phyloP scores from a whole-genome alignment of 2,329 filamentous ascomycete species.

The Magnaporthiopsis poae region DNA sequence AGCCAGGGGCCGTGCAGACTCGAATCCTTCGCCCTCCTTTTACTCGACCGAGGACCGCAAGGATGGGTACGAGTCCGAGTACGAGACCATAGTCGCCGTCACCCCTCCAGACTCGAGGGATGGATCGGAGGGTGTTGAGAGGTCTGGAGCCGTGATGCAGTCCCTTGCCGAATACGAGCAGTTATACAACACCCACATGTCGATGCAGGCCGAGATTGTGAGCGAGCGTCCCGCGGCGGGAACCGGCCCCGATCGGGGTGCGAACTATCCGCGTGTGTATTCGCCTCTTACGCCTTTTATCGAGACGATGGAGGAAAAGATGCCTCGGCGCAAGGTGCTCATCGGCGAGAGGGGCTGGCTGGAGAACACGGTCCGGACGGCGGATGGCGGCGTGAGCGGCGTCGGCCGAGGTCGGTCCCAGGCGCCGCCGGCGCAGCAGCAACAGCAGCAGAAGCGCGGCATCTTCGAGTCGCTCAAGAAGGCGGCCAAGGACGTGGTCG shows the following conservation, averaged over 20 bases:
- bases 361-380: slow-evolving; percentile 31
- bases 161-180: slow-evolving; percentile 5
- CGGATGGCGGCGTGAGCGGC: neutral
- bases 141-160: neutral
- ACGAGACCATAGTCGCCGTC: slow-evolving; percentile 13
- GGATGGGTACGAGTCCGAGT: slow-evolving; percentile 8
- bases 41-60: slow-evolving; percentile 22
- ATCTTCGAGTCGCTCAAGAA: slow-evolving; percentile 40
- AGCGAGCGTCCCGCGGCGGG: neutral
- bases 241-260: neutral
- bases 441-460: slow-evolving; percentile 23
- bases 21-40: slow-evolving; percentile 20
- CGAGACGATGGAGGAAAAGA: slow-evolving; percentile 21
- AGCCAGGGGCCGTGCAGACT: neutral
- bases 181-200: neutral
- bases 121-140: neutral
- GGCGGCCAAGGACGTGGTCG: slow-evolving; percentile 44
- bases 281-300: slow-evolving; percentile 36
- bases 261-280: slow-evolving; percentile 20
- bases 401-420: neutral
- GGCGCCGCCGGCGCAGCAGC: slow-evolving; percentile 1
- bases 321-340: slow-evolving; percentile 37
- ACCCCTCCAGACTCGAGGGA: slow-evolving; percentile 20
- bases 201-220: neutral
- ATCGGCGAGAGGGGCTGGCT: slow-evolving; percentile 50